Conservation (phyloP, 2,329 filamentous ascomycete genomes). For the Xylariaceae sp. region DNA sequence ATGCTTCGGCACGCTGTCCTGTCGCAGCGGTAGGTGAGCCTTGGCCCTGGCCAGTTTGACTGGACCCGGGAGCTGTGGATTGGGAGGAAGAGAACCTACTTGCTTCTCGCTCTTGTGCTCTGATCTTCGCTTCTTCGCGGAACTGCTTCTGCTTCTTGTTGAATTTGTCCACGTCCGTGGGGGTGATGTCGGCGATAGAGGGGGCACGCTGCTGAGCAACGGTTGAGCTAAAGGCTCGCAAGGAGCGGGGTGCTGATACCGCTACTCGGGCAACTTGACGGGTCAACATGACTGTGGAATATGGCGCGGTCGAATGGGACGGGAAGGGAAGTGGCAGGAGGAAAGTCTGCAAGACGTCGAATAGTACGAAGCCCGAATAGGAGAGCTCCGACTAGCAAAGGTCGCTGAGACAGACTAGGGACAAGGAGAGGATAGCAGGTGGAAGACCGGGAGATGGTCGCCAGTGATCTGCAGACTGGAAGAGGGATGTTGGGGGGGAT, state of each 20-base stretch:
- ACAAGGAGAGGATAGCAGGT: too few relatives aligned
- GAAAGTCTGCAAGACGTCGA: neutral
- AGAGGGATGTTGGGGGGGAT: too few relatives aligned
- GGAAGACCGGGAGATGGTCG: too few relatives aligned
- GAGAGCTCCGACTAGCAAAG: neutral
- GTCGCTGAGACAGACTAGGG: too few relatives aligned
- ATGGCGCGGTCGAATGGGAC: too few relatives aligned
- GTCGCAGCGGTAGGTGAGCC: slow-evolving; percentile 59
- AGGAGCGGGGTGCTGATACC: slow-evolving; percentile 42
- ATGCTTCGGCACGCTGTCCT: slow-evolving; percentile 53
- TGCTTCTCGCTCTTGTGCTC: slow-evolving; percentile 79
- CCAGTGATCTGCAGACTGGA: too few relatives aligned
- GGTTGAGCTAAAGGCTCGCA: slow-evolving; percentile 57
- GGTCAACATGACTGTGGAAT: slow-evolving; percentile 49
- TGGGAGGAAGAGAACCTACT: slow-evolving; percentile 54
- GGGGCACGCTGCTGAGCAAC: slow-evolving; percentile 52
- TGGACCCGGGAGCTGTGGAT: slow-evolving; percentile 37
- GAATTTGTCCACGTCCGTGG: slow-evolving; percentile 69
- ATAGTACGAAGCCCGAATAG: neutral
- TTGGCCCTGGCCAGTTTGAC: slow-evolving; percentile 44
- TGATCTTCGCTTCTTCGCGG: slow-evolving; percentile 73
- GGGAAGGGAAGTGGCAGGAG: slow-evolving; percentile 19
- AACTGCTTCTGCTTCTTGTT: slow-evolving; percentile 81
- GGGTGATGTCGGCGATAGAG: slow-evolving; percentile 79
- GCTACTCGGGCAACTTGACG: slow-evolving; percentile 46